Base-by-base conservation (phyloP, 345 rosid genomes). In the Pseudoturritis turrita region DNA sequence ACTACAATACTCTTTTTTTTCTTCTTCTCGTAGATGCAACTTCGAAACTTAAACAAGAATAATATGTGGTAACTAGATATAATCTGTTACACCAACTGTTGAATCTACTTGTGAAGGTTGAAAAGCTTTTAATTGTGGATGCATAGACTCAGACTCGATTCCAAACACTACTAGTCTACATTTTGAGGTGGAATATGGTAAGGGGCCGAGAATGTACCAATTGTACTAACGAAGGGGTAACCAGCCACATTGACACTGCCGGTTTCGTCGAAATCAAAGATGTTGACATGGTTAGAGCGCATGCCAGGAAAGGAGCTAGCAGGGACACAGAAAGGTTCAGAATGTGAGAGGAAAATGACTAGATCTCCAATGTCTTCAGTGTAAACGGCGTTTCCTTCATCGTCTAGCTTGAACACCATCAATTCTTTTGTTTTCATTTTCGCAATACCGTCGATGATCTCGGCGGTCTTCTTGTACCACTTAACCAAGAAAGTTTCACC, bases 351-450 rank as follows among this genome's bases (percentile, higher is more conserved):
- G 61, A 7, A 57, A 33, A 56, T 33, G 62, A 0, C 0, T 49
- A 60, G 65, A 12, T 58, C 14, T 3, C 47, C 36, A 2, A 60
- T 39, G 14, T 22, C 21, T 4, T 29, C 33, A 37, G 15, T 63
- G 52, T 50, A 51, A 37, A 19, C 53, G 43, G 49, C 50, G 37
- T 44, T 61, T 87, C 89, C 95, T 90, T 80, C 74, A 73, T 39
- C 71, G 64, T 81, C 78, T 43, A 72, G 81, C 3, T 6, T 11
- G 85, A 78, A 75, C 44, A 66, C 85, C 79, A 64, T 84, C 74
- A 69, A 29, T 29, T 22, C 39, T n/a, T 9, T 3, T 0, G 62
- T 56, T 33, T 18, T 33, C 43, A 56, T 17, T 18, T 17, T 9
- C 1, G 25, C 9, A 5, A 56, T 5, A 56, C 22, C 13, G 0